Base-by-base conservation (phyloP, 768 basidiomycete genomes). In the Pseudohyphozyma bogoriensis region DNA sequence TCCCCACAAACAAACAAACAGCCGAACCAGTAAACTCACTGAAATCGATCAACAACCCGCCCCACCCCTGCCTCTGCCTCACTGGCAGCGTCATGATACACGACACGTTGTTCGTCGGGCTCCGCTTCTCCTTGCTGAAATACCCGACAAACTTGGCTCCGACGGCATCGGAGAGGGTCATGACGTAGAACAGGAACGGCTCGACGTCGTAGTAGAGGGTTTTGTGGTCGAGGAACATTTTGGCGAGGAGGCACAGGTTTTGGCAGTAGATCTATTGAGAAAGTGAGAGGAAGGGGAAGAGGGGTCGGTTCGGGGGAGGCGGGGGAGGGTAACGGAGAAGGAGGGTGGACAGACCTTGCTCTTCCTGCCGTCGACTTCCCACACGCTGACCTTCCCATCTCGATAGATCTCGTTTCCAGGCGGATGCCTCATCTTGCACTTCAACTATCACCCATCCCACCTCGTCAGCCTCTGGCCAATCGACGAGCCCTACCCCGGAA, bases 81-180 rank as follows among this genome's bases (percentile, higher is more conserved):
- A 96, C 86, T 2, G 95, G 95, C 24, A 99, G 77, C 22, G 95
- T 97, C 92, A 99, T 96, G 72, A 99, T 99, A 78, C 95, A 99
- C 74, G 90, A 93, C 67, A 99, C 84, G 76, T 99, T 99, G 74
- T 90, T 87, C 75, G 90, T 91, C 57, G 86, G 85, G 72, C 89
- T 92, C 55, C 89, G 80, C 77, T 99, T 99, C 79, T 99, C 95
- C 74, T 99, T 99, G 76, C 86, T 89, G 73, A 99, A 99, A 74
- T 99, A 99, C 11, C 95, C 95, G 55, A 99, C 86, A 71, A 99
- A 99, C 55, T 87, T 84, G 32, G 90, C 86, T 9, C 93, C 95
- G 51, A 81, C 75, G 39, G 90, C 89, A 75, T 95, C 89, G 13
- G 63, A 46, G 59, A 81, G 88, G 5, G 93, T 86, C 77, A 95